Percentiles rank a stretch among this genome's conserved stretches.
Evolutionary conservation across 768 basidiomycete genomes (phyloP).

Genomic region (Rhodocollybia butyracea): DNA sequence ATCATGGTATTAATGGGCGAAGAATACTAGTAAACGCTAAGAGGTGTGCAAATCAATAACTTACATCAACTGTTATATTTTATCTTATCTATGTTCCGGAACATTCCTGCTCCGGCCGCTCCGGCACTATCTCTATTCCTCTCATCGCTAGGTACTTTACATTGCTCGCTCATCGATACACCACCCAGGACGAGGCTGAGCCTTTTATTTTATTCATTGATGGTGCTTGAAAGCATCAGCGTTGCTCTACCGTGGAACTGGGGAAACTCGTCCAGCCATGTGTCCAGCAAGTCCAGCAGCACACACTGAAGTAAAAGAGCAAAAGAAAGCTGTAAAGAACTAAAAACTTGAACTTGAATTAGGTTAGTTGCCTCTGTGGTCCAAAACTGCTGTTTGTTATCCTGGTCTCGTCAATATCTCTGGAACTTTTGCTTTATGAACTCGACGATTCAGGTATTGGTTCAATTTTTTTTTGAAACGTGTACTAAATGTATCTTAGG

Average conservation of each 20-base stretch:
- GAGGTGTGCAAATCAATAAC: too few species aligned
- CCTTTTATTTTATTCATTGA: slow-evolving; percentile 26
- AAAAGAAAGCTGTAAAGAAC: slow-evolving; percentile 3
- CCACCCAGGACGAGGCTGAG: slow-evolving; percentile 27
- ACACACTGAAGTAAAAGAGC: slow-evolving; percentile 11
- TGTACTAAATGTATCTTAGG: slow-evolving; percentile 43
- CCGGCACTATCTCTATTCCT: too few species aligned
- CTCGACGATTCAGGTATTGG: slow-evolving; percentile 82
- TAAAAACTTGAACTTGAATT: not conserved
- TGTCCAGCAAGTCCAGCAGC: slow-evolving; percentile 4
- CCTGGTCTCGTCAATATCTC: slow-evolving; percentile 94
- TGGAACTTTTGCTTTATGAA: slow-evolving; percentile 97
- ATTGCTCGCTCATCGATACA: slow-evolving; percentile 21
- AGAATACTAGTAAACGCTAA: too few species aligned
- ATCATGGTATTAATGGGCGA: too few species aligned
- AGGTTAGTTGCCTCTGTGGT: not conserved
- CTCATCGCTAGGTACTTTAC: slow-evolving; percentile 18
- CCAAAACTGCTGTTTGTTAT: slow-evolving; percentile 42
- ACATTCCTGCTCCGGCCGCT: too few species aligned
- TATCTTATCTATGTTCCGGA: too few species aligned
- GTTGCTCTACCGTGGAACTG: slow-evolving; percentile 63
- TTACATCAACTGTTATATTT: too few species aligned
- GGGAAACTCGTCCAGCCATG: slow-evolving; percentile 24
- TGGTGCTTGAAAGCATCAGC: slow-evolving; percentile 62
- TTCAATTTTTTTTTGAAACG: not conserved